Percentiles rank a stretch among this genome's conserved stretches.
These are phyloP conservation scores for Tetratostichococcus sp. DNA, from an alignment of 139 green algal species.

Conservation along the genomic window DNA sequence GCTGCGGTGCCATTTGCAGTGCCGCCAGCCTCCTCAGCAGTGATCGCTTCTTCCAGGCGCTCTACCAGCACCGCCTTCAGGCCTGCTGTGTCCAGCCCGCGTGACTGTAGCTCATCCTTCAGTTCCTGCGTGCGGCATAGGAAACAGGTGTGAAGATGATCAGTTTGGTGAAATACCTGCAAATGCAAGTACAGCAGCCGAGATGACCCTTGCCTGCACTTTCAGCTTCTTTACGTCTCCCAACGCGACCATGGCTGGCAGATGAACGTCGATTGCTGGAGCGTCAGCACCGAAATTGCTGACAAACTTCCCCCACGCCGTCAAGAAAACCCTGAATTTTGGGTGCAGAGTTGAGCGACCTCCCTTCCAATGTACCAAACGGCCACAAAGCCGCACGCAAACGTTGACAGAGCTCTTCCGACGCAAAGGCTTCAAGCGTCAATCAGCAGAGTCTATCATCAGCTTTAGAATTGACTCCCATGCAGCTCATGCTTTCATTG, in stretches of 20 bases:
- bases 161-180: too few species aligned
- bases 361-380: too few species aligned
- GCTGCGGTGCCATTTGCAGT: not conserved
- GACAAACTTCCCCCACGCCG: too few species aligned
- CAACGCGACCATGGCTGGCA: not conserved
- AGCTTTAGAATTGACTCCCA: too few species aligned
- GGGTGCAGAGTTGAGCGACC: too few species aligned
- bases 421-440: too few species aligned
- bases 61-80: conserved; percentile 8
- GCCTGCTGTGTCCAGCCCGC: conserved; percentile 1
- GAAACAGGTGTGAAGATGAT: not conserved
- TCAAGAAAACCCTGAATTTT: too few species aligned
- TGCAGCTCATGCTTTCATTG: too few species aligned
- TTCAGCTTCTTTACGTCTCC: conserved; percentile 13
- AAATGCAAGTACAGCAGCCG: not conserved
- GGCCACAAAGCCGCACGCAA: too few species aligned
- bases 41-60: not conserved
- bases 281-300: not conserved
- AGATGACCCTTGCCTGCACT: not conserved
- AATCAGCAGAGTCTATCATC: too few species aligned
- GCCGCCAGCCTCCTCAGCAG: not conserved
- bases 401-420: too few species aligned
- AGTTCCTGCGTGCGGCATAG: conserved; percentile 10
- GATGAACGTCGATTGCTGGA: not conserved
- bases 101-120: conserved; percentile 5